Conservation (phyloP, 2,329 filamentous ascomycete genomes). For the Claviceps cyperi region DNA sequence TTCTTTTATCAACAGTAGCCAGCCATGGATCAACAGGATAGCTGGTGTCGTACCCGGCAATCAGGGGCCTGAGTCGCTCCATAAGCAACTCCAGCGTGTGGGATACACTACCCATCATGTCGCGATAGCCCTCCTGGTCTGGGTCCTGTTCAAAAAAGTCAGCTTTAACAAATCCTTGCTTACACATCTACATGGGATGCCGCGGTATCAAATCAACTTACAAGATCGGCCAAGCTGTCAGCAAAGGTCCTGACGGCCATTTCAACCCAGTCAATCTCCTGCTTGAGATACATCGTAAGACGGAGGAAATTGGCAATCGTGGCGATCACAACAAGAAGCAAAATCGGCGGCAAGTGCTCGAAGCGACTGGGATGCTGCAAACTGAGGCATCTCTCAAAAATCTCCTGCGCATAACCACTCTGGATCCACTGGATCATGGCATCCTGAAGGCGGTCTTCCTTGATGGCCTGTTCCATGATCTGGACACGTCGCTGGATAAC, state of each 20-base stretch:
- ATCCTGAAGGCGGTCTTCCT: constrained; percentile 44
- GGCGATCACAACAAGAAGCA: constrained; percentile 49
- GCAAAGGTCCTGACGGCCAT: constrained; percentile 41
- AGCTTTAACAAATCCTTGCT: constrained; percentile 3
- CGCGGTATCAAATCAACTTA: constrained; percentile 22
- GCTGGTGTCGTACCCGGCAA: constrained; percentile 20
- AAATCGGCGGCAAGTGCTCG: constrained; percentile 42
- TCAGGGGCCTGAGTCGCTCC: constrained; percentile 19
- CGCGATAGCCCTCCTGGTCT: constrained; percentile 21
- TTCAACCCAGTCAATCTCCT: constrained; percentile 47
- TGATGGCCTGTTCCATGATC: constrained; percentile 47
- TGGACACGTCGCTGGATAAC: constrained; percentile 43
- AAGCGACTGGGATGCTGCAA: constrained; percentile 28
- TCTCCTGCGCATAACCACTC: constrained; percentile 44
- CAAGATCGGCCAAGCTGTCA: constrained; percentile 31
- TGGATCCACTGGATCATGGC: constrained; percentile 55
- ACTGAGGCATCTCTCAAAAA: constrained; percentile 37
- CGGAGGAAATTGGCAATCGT: constrained; percentile 46
- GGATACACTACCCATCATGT: constrained; percentile 24
- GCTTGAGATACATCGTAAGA: constrained; percentile 33
- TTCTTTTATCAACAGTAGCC: constrained; percentile 21
- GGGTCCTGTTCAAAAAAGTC: constrained; percentile 19
- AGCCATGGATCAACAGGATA: constrained; percentile 27
- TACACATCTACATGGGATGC: not conserved
- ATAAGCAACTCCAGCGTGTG: constrained; percentile 26